These are phyloP conservation scores for Boletus smithii DNA, from an alignment of 1,284 basidiomycete species.

Conservation along the genomic window DNA sequence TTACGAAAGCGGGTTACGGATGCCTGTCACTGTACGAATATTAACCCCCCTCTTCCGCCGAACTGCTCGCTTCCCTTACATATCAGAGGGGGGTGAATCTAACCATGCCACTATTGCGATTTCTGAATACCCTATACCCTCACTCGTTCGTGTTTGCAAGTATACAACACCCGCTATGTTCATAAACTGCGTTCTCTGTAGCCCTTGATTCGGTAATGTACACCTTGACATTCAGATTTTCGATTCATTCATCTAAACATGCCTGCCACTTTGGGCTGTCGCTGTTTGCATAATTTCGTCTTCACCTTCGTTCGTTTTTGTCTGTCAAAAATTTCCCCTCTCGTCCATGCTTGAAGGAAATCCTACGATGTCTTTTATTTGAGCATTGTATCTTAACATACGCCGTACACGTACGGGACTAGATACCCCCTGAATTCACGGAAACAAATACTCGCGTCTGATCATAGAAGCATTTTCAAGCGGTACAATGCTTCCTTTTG, in stretches of 20 bases:
- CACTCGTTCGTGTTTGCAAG: constrained; percentile 28
- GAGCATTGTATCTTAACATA: constrained; percentile 17
- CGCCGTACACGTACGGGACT: constrained; percentile 3
- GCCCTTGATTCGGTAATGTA: constrained; percentile 31
- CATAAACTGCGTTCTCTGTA: constrained; percentile 26
- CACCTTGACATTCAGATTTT: constrained; percentile 5
- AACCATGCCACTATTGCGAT: not conserved
- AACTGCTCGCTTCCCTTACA: constrained; percentile 38
- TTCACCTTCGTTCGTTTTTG: constrained; percentile 10
- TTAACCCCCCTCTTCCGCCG: constrained; percentile 40
- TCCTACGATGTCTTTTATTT: not conserved
- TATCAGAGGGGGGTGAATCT: constrained; percentile 25
- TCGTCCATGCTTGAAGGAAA: too few species aligned
- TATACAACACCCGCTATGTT: constrained; percentile 29
- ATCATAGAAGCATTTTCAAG: constrained; percentile 6
- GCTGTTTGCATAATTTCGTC: constrained; percentile 12
- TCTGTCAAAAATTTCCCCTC: too few species aligned
- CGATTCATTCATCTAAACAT: constrained; percentile 3
- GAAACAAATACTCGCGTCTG: not conserved
- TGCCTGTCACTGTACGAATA: constrained; percentile 42
- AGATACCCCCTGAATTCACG: too few species aligned
- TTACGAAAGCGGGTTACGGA: constrained; percentile 45
- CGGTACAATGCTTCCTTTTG: not conserved
- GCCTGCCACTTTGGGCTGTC: constrained; percentile 4
- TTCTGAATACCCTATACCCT: constrained; percentile 25